Conservation (phyloP, 2,329 filamentous ascomycete species). For the Exophiala sp. region DNA sequence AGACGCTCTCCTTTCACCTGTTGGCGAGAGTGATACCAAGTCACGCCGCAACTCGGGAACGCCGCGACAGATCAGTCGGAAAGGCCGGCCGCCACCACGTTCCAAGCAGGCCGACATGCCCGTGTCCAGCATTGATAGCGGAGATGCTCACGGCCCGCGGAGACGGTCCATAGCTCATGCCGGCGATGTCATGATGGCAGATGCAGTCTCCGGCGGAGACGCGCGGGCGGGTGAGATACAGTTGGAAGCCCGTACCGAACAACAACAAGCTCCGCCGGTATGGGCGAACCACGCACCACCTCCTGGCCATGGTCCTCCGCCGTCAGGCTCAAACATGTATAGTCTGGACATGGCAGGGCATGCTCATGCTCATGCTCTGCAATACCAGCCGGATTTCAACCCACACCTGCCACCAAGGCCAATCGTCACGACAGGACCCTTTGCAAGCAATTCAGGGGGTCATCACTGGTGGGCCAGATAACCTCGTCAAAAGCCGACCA, state of each 20-base stretch:
- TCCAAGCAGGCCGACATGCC: not conserved
- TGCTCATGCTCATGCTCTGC: not conserved
- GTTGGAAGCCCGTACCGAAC: not conserved
- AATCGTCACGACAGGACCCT: conserved; percentile 13
- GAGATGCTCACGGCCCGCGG: not conserved
- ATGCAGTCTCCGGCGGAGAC: not conserved
- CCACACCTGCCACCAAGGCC: conserved; percentile 5
- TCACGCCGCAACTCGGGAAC: conserved; percentile 12
- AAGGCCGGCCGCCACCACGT: not conserved
- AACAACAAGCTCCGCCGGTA: not conserved
- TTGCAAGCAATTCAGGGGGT: not conserved
- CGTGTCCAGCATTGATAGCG: not conserved
- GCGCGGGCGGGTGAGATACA: not conserved
- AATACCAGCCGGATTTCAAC: conserved; percentile 5
- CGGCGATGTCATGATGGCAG: not conserved
- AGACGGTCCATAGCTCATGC: not conserved
- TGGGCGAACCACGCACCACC: not conserved
- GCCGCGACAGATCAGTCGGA: conserved; percentile 5
- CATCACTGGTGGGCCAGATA: conserved; percentile 9
- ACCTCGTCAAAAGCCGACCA: too few relatives aligned
- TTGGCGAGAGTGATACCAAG: conserved; percentile 4
- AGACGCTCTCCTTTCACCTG: conserved; percentile 8
- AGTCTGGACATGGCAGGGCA: not conserved
- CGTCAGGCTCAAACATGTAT: not conserved
- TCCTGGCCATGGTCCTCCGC: not conserved